Conservation (phyloP, 202 grass and related monocot species). For the Setaria italica region DNA sequence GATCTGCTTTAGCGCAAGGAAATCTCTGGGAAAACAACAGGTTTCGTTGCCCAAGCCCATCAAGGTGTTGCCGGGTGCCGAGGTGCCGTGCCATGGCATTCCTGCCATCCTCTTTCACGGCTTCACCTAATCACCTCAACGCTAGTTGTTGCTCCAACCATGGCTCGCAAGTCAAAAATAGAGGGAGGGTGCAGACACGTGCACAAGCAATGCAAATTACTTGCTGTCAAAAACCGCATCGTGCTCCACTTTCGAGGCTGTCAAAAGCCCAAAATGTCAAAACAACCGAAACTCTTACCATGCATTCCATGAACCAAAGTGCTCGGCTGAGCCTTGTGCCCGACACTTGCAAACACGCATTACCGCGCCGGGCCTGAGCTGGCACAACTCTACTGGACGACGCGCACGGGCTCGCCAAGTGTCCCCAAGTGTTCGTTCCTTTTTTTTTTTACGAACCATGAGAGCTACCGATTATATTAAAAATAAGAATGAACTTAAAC, state of each 20-base stretch:
- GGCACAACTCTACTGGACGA: background rate
- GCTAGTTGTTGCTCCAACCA: background rate
- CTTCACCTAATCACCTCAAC: background rate
- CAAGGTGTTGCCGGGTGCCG: background rate
- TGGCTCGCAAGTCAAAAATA: background rate
- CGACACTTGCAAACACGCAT: background rate
- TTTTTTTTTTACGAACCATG: no score
- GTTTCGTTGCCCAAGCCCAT: background rate
- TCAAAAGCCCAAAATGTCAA: background rate
- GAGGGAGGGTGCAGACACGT: background rate
- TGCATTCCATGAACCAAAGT: conserved; percentile 7
- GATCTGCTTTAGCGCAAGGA: background rate
- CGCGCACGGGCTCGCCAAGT: background rate
- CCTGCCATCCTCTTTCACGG: background rate
- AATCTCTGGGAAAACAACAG: conserved; percentile 8
- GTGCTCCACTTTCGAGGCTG: background rate
- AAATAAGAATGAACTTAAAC: no score
- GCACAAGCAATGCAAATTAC: background rate
- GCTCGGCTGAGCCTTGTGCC: background rate
- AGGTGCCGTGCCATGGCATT: background rate
- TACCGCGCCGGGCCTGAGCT: background rate
- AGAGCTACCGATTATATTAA: no score
- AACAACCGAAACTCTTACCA: background rate
- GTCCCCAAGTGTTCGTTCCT: background rate
- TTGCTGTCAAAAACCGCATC: background rate